Percentiles rank a stretch among this genome's conserved stretches.
Conservation (phyloP, 805 yeast species). For the Metschnikowia rubicola region DNA sequence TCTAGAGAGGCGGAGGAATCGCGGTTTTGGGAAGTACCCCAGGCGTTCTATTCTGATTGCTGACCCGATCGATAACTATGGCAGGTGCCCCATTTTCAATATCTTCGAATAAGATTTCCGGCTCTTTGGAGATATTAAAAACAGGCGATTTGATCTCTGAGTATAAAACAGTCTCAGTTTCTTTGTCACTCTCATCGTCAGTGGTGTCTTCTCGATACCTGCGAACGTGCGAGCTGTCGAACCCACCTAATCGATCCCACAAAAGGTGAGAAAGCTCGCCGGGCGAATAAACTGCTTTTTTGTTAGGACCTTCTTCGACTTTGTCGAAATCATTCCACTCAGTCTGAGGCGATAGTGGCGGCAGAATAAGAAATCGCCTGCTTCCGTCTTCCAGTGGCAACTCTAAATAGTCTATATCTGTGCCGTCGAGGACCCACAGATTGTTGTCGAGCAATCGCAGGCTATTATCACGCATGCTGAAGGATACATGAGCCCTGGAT, state of each 20-base stretch:
- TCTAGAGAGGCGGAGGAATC: conserved; percentile 28
- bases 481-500: conserved; percentile 21
- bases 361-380: conserved; percentile 40
- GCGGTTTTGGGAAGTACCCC: conserved; percentile 30
- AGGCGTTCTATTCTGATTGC: conserved; percentile 14
- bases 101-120: conserved; percentile 37
- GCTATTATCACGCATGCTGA: conserved; percentile 34
- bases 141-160: neutral
- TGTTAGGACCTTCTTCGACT: conserved; percentile 41
- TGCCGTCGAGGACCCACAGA: conserved; percentile 15
- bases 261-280: conserved; percentile 39
- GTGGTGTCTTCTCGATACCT: conserved; percentile 22
- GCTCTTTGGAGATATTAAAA: conserved; percentile 28
- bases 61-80: conserved; percentile 34
- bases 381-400: conserved; percentile 38
- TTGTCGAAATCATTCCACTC: conserved; percentile 44
- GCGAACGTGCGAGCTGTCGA: conserved; percentile 34
- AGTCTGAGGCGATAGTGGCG: conserved; percentile 43
- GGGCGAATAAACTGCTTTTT: conserved; percentile 33
- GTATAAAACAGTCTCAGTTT: neutral
- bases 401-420: conserved; percentile 31
- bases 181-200: conserved; percentile 9
- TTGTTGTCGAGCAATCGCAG: conserved; percentile 13
- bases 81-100: conserved; percentile 40
- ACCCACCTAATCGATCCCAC: conserved; percentile 44